Evolutionary conservation across 345 rosid genomes (phyloP).

Genomic region (Trapa incisa): DNA sequence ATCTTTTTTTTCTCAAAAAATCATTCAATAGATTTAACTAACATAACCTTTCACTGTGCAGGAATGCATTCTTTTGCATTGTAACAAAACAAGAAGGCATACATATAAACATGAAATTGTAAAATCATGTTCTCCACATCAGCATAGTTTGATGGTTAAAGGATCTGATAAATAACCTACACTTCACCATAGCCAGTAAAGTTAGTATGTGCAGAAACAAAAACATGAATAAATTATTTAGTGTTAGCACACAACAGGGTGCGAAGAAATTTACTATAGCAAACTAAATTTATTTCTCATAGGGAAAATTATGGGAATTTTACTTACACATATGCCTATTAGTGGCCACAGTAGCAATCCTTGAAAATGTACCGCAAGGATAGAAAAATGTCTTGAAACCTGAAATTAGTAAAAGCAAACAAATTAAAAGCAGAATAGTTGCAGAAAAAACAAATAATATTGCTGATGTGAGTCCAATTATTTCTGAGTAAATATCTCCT

Average conservation of each 20-base stretch:
- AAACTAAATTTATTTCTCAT: neutral
- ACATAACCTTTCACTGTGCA: neutral
- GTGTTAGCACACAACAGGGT: neutral
- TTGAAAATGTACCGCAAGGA: conserved; percentile 87
- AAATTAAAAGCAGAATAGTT: neutral
- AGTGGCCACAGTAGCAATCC: conserved; percentile 71
- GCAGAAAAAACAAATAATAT: neutral
- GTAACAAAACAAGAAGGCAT: neutral
- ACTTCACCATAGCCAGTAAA: neutral
- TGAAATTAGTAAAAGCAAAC: conserved; percentile 14
- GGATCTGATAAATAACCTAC: no score
- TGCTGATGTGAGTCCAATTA: neutral
- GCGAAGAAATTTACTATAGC: neutral
- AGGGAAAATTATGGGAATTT: neutral
- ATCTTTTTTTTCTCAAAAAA: neutral
- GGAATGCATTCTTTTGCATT: neutral
- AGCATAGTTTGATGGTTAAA: neutral
- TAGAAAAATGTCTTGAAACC: conserved; percentile 77
- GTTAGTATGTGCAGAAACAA: neutral
- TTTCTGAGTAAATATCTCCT: no score
- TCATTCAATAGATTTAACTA: neutral
- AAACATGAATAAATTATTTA: neutral
- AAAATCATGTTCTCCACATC: neutral
- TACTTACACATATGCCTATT: conserved; percentile 77
- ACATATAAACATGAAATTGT: neutral